Evolutionary conservation across 345 rosid species (phyloP).

Genomic region (Eucalyptus virginea): DNA sequence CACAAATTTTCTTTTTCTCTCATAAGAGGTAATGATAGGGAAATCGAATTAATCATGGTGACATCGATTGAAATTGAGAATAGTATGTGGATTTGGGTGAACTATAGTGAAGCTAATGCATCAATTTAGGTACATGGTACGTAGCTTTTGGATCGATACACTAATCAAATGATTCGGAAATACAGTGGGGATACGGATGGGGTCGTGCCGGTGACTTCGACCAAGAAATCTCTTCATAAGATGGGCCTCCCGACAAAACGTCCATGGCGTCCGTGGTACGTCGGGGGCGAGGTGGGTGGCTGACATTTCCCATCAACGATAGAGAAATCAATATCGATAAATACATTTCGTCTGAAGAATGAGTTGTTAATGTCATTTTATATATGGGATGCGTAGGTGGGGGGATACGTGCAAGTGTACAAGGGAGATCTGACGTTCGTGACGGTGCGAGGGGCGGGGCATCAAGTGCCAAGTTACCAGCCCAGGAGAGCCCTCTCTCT

Average conservation of each 20-base stretch:
- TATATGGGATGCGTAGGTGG: constrained; percentile 21
- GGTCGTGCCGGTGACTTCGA: constrained; percentile 75
- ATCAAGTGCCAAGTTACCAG: constrained; percentile 81
- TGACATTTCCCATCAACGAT: neutral
- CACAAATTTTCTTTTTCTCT: neutral
- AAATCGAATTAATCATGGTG: neutral
- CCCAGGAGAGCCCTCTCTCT: constrained; percentile 72
- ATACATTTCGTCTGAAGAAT: neutral
- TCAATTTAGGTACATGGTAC: too few relatives aligned
- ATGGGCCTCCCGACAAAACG: constrained; percentile 50
- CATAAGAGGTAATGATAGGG: neutral
- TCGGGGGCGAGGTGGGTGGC: constrained; percentile 37
- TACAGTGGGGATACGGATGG: constrained; percentile 88
- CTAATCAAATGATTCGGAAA: neutral
- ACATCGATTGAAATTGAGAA: neutral
- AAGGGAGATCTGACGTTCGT: constrained; percentile 60
- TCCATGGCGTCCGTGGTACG: constrained; percentile 75
- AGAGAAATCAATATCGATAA: neutral
- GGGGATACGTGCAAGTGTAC: constrained; percentile 74
- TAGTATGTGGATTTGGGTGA: neutral
- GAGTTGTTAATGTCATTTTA: neutral
- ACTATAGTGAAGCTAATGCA: neutral
- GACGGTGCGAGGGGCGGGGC: constrained; percentile 88
- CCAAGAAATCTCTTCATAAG: constrained; percentile 44
- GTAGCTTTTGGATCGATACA: neutral